phyloP scores from a whole-genome alignment of 345 rosid genomes.

The Toxicodendron radicans region DNA sequence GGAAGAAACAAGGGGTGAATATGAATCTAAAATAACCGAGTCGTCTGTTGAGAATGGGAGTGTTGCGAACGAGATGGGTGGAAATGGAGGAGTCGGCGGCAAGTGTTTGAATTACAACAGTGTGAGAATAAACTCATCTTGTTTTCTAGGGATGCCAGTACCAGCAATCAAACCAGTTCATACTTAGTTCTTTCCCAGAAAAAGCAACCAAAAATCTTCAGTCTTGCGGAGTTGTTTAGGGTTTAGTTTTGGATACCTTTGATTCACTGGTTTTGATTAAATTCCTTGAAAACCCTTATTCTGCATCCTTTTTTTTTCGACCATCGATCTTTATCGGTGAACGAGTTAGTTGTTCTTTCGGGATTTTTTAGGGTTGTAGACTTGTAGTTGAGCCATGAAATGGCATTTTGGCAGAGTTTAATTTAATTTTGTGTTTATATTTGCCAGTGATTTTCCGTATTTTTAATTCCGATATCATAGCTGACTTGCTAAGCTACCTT shows the following conservation, averaged over 20 bases:
- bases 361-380: not conserved
- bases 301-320: not conserved
- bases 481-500: not conserved
- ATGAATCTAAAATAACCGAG: not conserved
- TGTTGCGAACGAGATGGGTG: not conserved
- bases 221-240: not conserved
- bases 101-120: slow-evolving; percentile 31
- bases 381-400: not conserved
- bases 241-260: not conserved
- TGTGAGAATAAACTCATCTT: slow-evolving; percentile 27
- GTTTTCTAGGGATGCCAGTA: slow-evolving; percentile 33
- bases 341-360: not conserved
- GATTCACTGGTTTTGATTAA: not conserved
- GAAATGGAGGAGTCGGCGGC: slow-evolving; percentile 18
- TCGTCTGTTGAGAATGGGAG: slow-evolving; percentile 6
- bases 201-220: not conserved
- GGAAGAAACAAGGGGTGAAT: not conserved
- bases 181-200: slow-evolving; percentile 12
- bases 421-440: not conserved
- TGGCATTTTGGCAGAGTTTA: not conserved
- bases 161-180: slow-evolving; percentile 43
- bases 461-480: not conserved
- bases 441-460: not conserved
- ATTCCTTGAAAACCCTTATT: not conserved
- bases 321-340: not conserved